Conservation (phyloP, 1,139 yeast species). For the Arxiozyma bovina region DNA sequence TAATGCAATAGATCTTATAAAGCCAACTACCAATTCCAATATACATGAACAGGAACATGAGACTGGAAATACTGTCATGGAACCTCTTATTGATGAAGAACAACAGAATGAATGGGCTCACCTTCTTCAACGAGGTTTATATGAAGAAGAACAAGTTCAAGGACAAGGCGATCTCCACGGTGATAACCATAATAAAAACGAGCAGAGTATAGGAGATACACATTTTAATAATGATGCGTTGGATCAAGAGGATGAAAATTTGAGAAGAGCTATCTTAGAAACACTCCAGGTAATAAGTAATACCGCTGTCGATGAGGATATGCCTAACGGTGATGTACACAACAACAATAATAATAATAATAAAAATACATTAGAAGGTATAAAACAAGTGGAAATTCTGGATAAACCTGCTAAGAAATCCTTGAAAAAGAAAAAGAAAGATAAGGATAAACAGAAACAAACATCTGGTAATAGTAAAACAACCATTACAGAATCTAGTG, state of each 20-base stretch:
- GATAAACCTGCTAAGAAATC: slow-evolving; percentile 13
- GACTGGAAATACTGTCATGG: neutral
- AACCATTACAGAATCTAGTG: slow-evolving; percentile 10
- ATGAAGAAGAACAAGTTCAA: slow-evolving; percentile 11
- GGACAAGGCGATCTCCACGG: neutral
- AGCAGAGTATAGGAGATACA: neutral
- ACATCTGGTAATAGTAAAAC: slow-evolving; percentile 8
- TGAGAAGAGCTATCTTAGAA: slow-evolving; percentile 28
- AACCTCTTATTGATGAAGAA: slow-evolving; percentile 8
- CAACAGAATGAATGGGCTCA: slow-evolving; percentile 27
- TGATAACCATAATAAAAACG: neutral
- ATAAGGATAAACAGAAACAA: slow-evolving; percentile 7
- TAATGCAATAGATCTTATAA: slow-evolving; percentile 22
- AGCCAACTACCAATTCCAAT: slow-evolving; percentile 14
- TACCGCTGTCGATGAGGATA: slow-evolving; percentile 4
- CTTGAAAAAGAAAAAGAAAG: slow-evolving; percentile 17
- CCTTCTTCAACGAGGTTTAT: slow-evolving; percentile 24
- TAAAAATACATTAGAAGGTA: neutral
- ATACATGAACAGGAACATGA: slow-evolving; percentile 6
- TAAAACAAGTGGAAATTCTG: slow-evolving; percentile 10
- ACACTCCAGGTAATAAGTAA: slow-evolving; percentile 22
- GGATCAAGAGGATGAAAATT: slow-evolving; percentile 30
- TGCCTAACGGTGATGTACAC: neutral
- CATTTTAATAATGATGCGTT: slow-evolving; percentile 15
- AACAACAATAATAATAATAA: neutral